Percentiles rank a stretch among this genome's conserved stretches.
These are phyloP conservation scores for Plasmodiophora brassicae DNA, from an alignment of 208 protist genomes.

Conservation along the genomic window DNA sequence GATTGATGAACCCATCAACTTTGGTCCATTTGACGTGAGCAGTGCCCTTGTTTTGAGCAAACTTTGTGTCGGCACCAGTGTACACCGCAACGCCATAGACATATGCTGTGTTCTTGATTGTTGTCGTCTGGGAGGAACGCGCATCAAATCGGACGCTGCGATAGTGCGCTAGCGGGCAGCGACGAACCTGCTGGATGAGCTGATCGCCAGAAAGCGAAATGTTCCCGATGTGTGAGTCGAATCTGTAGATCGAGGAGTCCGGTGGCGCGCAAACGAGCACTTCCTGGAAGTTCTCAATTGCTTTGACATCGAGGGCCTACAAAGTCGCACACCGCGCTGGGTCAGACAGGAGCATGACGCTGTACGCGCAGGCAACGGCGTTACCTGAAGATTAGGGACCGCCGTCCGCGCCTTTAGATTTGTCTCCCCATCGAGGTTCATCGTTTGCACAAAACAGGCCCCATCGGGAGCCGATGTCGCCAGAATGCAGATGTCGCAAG, in stretches of 20 bases:
- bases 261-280: slow-evolving; percentile 67
- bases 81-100: slow-evolving; percentile 80
- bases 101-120: slow-evolving; percentile 68
- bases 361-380: not conserved
- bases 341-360: not conserved
- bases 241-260: slow-evolving; percentile 73
- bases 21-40: slow-evolving; percentile 81
- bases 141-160: not conserved
- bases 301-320: not conserved
- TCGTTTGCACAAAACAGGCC: slow-evolving; percentile 38
- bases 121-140: not conserved
- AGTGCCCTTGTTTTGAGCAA: slow-evolving; percentile 76
- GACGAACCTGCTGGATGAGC: slow-evolving; percentile 17
- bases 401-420: slow-evolving; percentile 19
- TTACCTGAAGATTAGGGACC: not conserved
- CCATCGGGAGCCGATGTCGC: not conserved
- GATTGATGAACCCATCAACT: slow-evolving; percentile 76
- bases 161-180: not conserved
- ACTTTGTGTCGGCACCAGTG: slow-evolving; percentile 88
- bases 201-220: slow-evolving; percentile 48
- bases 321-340: no score
- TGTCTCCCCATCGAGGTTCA: slow-evolving; percentile 37
- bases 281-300: slow-evolving; percentile 31
- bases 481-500: slow-evolving; percentile 24
- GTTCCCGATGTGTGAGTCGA: slow-evolving; percentile 62